Conservation (phyloP, 768 basidiomycete genomes). For the Leccinum longicurvipes region DNA sequence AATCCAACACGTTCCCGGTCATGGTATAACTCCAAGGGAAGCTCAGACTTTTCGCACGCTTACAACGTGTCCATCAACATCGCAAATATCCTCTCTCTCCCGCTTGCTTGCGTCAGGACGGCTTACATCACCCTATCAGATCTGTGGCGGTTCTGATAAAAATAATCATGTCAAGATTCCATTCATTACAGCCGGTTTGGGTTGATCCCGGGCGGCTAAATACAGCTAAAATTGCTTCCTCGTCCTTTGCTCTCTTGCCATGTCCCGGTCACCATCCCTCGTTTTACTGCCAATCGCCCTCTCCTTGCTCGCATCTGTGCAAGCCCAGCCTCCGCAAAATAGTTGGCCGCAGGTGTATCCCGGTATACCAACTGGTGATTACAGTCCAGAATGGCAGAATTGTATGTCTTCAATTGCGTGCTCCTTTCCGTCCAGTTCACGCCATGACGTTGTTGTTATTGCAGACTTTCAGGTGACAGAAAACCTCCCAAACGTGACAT, state of each 20-base stretch:
- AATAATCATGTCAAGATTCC: background rate
- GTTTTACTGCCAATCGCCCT: background rate
- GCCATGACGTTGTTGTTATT: background rate
- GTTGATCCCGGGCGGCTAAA: background rate
- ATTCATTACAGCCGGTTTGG: too few species aligned
- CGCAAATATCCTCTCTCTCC: background rate
- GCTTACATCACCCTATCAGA: too few species aligned
- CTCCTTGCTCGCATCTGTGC: background rate
- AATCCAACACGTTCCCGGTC: background rate
- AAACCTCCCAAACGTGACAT: constrained; percentile 58
- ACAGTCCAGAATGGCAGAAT: constrained; percentile 57
- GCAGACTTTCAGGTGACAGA: constrained; percentile 60
- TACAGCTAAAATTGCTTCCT: background rate
- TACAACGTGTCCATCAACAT: background rate
- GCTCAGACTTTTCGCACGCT: constrained; percentile 1
- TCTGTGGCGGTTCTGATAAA: background rate
- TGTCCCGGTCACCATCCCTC: background rate
- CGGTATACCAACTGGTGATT: constrained; percentile 42
- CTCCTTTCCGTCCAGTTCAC: background rate
- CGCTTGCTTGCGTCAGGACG: background rate
- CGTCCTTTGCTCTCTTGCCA: background rate
- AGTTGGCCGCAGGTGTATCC: constrained; percentile 40
- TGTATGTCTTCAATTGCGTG: constrained; percentile 38
- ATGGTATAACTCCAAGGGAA: constrained; percentile 3
- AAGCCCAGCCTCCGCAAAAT: background rate